Evolutionary conservation across 176 grass and related monocot species (phyloP).

Genomic region (Panicum miliaceum): DNA sequence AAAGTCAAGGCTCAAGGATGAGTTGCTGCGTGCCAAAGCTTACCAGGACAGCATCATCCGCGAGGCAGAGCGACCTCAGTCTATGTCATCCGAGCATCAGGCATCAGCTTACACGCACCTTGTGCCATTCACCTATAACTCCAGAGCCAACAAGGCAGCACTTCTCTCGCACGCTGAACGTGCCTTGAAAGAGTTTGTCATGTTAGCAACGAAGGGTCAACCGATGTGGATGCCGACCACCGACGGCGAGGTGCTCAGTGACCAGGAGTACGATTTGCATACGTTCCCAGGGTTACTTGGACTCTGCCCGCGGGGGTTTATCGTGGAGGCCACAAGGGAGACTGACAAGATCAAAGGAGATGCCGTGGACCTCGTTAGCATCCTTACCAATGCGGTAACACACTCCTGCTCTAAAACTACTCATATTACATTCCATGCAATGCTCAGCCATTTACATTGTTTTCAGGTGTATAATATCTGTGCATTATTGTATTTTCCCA

Average conservation of each 20-base stretch:
- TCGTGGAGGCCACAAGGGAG: background rate
- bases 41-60: background rate
- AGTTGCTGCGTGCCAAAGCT: background rate
- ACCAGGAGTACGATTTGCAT: background rate
- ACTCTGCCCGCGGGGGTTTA: conserved; percentile 1
- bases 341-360: background rate
- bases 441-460: background rate
- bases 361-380: background rate
- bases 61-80: background rate
- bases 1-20: conserved; percentile 26
- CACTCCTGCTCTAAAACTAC: background rate
- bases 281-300: conserved; percentile 6
- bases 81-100: background rate
- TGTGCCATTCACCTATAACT: background rate
- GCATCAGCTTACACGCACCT: background rate
- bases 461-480: background rate
- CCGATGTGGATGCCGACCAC: background rate
- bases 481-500: background rate
- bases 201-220: background rate
- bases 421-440: background rate
- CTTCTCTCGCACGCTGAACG: background rate
- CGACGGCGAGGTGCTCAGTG: background rate
- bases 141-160: background rate
- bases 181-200: conserved; percentile 17
- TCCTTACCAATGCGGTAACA: conserved; percentile 6